Base-by-base conservation (phyloP, 2,329 filamentous ascomycete genomes). In the Stylonectria norvegica region DNA sequence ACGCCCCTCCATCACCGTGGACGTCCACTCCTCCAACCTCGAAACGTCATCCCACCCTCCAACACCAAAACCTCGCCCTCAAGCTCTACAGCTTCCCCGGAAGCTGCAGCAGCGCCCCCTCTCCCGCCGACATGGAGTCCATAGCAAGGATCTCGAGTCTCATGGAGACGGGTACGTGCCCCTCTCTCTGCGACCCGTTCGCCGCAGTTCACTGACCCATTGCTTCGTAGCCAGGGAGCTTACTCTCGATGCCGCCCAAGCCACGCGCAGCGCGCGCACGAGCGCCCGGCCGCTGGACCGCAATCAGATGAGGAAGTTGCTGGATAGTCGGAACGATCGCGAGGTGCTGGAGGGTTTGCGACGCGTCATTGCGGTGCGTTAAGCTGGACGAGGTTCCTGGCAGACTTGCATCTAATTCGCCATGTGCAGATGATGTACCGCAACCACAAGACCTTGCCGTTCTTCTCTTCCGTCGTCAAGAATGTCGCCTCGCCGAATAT, bases 381-480 rank as follows among this genome's bases (percentile, higher is more conserved):
- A 11, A 16, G 37, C 20, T 23, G 23, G 11, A n/a, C 33, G 22
- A 30, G 16, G n/a, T 4, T 14, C 23, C 28, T 12, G 15, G 8
- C 6, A 30, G 27, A 9, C 15, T 10, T 6, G 15, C 6, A 9
- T 30, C 27, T 30, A 30, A 30, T 30, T 6, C 6, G 9, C 8
- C 7, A 7, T 15, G 27, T 30, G 43, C 25, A 95, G 89, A 91
- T 97, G 85, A 95, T 95, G 81, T 97, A 96, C 69, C 82, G 83
- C 53, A 82, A 86, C 55, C 87, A 94, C 63, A 85, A 88, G 53
- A 95, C 89, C 42, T 75, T 95, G 3, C 83, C 87, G 16, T 95
- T 91, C 75, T 98, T 98, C 73, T 95, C 91, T n/a, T 86, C 89
- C 17, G 86, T 98, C 40, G 89, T 98, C 64, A 98, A 98, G 71